Evolutionary conservation across 78 protist genomes (phyloP), one percentile per base, ranked within the genome.

Genomic region (Parvularia atlantis): DNA sequence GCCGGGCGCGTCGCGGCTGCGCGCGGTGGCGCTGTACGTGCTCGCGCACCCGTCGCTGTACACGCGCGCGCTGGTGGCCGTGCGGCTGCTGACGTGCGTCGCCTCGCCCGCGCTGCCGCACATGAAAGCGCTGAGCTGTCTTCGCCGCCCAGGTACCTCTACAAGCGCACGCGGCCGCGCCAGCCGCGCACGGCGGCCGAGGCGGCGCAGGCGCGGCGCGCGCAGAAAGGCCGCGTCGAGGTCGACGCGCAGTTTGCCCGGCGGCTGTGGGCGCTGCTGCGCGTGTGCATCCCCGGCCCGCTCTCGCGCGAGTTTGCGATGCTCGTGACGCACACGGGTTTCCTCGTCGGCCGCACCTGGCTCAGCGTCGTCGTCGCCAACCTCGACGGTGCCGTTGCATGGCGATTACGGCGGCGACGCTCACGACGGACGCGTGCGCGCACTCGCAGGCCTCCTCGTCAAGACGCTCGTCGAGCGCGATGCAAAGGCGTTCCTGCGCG

Each of bases 331-430:
- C 77, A 72, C 69, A 62, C 68, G 43, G 41, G 33, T 1, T 31
- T 33, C 13, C 69, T 72, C n/a, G 66, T 48, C 39, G 61, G 9
- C 17, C 63, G 80, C 52, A 66, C 80, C 33, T 66, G 65, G 31
- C 54, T 75, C 17, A 24, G 44, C 43, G 14, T 75, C 57, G 53
- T 46, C 62, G 52, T 75, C 20, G 80, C 80, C 39, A 37, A 17
- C 36, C 72, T 66, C 28, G 80, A 75, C 66, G 76, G 26, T 4
- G 36, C 43, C 10, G n/a, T n/a, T n/a, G n/a, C n/a, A n/a, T n/a
- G n/a, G n/a, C n/a, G 10, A 16, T 31, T 10, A 60, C 11, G 37
- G 37, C 64, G 11, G 13, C 16, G 10, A 14, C 14, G 11, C 33
- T 19, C 37, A 10, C 28, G 72, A 31, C 7, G 30, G 50, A 16